Conservation (phyloP, 2,329 filamentous ascomycete species). For the Talaromyces sp. region DNA sequence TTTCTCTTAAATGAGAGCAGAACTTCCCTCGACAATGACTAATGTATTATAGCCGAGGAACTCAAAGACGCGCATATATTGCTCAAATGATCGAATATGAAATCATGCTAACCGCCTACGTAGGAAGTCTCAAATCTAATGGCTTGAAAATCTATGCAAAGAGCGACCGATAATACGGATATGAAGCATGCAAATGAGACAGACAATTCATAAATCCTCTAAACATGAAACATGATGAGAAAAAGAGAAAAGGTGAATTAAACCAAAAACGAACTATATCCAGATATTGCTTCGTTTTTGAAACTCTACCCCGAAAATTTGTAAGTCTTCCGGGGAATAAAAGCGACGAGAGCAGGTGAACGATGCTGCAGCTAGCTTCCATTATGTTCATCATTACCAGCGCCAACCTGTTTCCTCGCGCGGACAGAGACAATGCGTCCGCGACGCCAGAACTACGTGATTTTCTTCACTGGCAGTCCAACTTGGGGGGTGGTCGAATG, state of each 20-base stretch:
- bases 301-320: background rate
- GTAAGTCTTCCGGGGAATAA: background rate
- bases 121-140: background rate
- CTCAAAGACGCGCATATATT: background rate
- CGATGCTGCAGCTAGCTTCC: background rate
- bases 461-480: background rate
- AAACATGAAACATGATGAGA: conserved; percentile 5
- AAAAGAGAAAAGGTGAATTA: background rate
- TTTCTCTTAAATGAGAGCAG: background rate
- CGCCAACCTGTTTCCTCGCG: background rate
- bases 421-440: background rate
- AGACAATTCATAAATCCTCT: conserved; percentile 10
- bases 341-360: conserved; percentile 1
- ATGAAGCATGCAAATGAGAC: background rate
- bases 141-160: background rate
- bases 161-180: background rate
- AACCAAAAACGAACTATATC: conserved; percentile 1
- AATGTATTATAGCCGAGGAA: background rate
- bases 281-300: conserved; percentile 7
- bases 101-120: background rate
- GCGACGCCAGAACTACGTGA: conserved; percentile 3
- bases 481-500: background rate
- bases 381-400: background rate
- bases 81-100: background rate
- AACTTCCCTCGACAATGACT: background rate